Conservation (phyloP, 2,329 filamentous ascomycete species). For the Cladobotryum protrusum region DNA sequence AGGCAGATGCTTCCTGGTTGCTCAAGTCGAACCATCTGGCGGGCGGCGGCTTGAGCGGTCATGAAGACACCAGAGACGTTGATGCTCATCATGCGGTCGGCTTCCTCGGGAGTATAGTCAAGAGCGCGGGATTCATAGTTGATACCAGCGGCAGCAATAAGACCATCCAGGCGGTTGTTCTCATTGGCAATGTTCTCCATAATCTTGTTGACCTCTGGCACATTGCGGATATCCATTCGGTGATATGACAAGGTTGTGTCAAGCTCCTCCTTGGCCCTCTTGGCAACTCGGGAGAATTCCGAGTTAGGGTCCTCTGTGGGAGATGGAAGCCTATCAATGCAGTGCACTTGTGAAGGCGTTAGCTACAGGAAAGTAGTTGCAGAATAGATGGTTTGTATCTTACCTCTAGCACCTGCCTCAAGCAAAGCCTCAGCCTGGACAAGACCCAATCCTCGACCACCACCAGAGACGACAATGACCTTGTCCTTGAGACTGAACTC, state of each 20-base stretch:
- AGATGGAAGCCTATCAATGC: conserved; percentile 55
- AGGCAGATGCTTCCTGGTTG: conserved; percentile 56
- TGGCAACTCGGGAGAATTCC: conserved; percentile 59
- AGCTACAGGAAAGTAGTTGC: neutral
- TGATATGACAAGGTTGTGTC: conserved; percentile 66
- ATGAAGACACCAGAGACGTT: conserved; percentile 83
- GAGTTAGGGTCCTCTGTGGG: conserved; percentile 39
- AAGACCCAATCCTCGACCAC: conserved; percentile 69
- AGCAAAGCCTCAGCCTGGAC: conserved; percentile 72
- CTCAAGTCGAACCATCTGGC: conserved; percentile 60
- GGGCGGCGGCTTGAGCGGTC: conserved; percentile 82
- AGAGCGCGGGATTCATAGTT: conserved; percentile 80
- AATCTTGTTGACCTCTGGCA: conserved; percentile 58
- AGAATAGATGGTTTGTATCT: neutral
- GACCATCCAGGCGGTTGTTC: conserved; percentile 69
- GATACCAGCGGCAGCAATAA: conserved; percentile 64
- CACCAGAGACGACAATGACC: conserved; percentile 71
- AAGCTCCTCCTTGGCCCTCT: conserved; percentile 57
- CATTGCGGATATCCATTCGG: conserved; percentile 73
- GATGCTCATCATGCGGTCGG: conserved; percentile 72
- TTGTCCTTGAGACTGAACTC: conserved; percentile 73
- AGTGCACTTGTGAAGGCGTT: conserved; percentile 48
- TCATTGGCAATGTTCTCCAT: conserved; percentile 62
- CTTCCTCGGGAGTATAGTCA: conserved; percentile 70
- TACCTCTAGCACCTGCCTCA: conserved; percentile 68